Percentiles rank a stretch among this genome's conserved stretches.
Conservation (phyloP, 768 basidiomycete genomes). For the Lenzites betulinus region DNA sequence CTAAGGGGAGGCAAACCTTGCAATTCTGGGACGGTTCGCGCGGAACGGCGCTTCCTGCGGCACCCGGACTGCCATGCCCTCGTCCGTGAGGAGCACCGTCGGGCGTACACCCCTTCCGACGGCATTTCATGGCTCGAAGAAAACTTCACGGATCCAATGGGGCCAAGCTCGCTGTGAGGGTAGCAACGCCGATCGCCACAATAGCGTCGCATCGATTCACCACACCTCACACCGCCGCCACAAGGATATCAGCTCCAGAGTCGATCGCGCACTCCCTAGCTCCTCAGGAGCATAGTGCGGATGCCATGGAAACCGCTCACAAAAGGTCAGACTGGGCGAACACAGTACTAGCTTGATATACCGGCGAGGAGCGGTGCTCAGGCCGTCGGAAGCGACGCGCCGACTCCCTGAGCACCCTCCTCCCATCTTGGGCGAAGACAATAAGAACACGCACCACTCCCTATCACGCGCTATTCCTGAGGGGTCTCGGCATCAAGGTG, state of each 20-base stretch:
- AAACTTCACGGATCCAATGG: not conserved
- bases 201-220: not conserved
- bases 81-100: no score
- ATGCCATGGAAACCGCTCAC: slow-evolving; percentile 11
- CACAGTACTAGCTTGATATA: not conserved
- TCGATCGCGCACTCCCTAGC: not conserved
- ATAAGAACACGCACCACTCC: slow-evolving; percentile 11
- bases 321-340: not conserved
- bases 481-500: not conserved
- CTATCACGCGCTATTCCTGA: not conserved
- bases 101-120: no score
- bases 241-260: not conserved
- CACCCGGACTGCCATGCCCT: not conserved
- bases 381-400: not conserved
- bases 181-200: not conserved
- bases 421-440: slow-evolving; percentile 15
- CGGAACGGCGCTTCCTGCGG: not conserved
- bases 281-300: not conserved
- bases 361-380: not conserved
- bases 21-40: not conserved
- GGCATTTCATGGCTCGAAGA: no score
- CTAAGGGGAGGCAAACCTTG: not conserved
- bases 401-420: slow-evolving; percentile 4
- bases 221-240: not conserved
- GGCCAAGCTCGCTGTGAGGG: not conserved